Base-by-base conservation (phyloP, 2,329 filamentous ascomycete species). In the Trichoderma guizhouense region DNA sequence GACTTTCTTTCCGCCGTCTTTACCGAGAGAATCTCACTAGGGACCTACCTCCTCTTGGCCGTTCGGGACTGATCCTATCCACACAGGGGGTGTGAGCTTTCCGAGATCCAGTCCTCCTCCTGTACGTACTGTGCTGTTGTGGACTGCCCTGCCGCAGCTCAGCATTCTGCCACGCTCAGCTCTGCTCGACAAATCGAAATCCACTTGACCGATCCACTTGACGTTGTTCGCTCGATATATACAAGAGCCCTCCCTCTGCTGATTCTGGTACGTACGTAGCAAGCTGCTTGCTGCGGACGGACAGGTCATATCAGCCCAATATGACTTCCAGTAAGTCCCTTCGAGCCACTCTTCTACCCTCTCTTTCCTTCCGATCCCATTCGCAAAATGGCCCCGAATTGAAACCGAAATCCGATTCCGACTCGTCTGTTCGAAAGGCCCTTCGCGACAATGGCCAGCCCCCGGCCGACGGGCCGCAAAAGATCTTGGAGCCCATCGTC, bases 291-390 rank as follows among this genome's bases (percentile, higher is more conserved):
- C 68, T 70, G 76, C 76, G 76, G 77, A 74, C 75, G 71, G 78
- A 77, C 74, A 43, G 72, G 75, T 78, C 76, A 77, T 77, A 72
- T 78, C 79, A 70, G 77, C 80, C 80, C 80, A 81, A 76, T 76
- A 85, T 84, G 83, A 81, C 83, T 79, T 83, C 83, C 77, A 82
- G 81, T 82, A 85, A 84, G 82, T 84, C 81, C 74, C 79, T 81
- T 76, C 79, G 81, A 78, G 79, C 80, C 68, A 78, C 79, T 72
- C 76, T 80, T 69, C 77, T 83, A 74, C 78, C 80, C 75, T 78
- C 79, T 80, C 81, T 74, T 79, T 83, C 60, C 76, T 58, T 77
- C 77, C 73, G 77, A 70, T 76, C 77, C 69, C 76, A 79, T 66
- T 74, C 78, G 72, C 77, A 79, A 58, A 75, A 74, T 57, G 62